A percentile compares a stretch with the other conserved stretches of the same genome.
Conservation (phyloP, 164 flowering plant species). For the Hamamelis virginiana region DNA sequence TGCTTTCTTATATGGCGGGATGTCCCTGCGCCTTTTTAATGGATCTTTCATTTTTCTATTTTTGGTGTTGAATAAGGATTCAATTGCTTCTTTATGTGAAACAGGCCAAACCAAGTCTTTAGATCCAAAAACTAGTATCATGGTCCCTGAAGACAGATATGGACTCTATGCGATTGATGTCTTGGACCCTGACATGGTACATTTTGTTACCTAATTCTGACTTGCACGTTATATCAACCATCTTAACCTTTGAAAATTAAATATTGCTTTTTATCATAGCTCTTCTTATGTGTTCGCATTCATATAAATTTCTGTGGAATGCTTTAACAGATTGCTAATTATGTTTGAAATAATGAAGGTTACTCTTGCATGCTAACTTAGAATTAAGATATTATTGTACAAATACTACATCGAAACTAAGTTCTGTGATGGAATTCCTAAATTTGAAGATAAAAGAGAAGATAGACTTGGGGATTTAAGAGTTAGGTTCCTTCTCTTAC, state of each 20-base stretch:
- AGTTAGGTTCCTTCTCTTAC: too few relatives aligned
- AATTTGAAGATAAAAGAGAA: too few relatives aligned
- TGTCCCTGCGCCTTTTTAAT: not conserved
- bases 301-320: not conserved
- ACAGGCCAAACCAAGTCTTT: slow-evolving; percentile 71
- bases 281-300: not conserved
- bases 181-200: slow-evolving; percentile 96
- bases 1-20: not conserved
- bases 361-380: not conserved
- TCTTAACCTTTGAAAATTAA: not conserved
- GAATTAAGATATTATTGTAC: too few relatives aligned
- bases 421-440: too few relatives aligned
- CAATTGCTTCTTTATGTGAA: not conserved
- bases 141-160: slow-evolving; percentile 82
- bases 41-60: not conserved
- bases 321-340: not conserved
- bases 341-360: not conserved
- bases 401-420: too few relatives aligned
- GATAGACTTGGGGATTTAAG: too few relatives aligned
- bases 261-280: not conserved
- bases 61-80: not conserved
- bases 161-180: slow-evolving; percentile 89
- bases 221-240: not conserved
- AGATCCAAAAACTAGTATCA: slow-evolving; percentile 58
- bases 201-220: not conserved